Evolutionary conservation across 805 yeast species (phyloP).

Genomic region (Zygotorulaspora sp.): DNA sequence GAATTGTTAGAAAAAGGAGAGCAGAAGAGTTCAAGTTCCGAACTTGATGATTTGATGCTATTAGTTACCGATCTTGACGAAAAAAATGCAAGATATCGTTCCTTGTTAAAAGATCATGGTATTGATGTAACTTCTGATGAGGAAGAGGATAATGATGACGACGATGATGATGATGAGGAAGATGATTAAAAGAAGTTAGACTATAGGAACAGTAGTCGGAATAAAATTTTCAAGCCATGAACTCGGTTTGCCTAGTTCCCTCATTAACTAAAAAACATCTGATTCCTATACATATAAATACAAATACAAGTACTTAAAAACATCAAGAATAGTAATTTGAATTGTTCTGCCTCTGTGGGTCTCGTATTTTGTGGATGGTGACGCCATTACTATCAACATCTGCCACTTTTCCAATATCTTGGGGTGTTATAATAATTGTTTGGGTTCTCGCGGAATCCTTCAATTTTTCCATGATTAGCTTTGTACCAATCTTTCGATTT

Average conservation of each 20-base stretch:
- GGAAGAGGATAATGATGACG: slow-evolving; percentile 61
- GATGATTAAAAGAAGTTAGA: too few relatives aligned
- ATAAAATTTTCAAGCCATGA: too few relatives aligned
- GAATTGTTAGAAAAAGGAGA: slow-evolving; percentile 12
- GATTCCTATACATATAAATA: neutral
- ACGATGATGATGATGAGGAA: slow-evolving; percentile 44
- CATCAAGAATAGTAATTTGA: slow-evolving; percentile 18
- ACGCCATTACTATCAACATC: slow-evolving; percentile 60
- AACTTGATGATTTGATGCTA: slow-evolving; percentile 65
- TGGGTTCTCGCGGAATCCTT: slow-evolving; percentile 61
- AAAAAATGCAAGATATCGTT: slow-evolving; percentile 53
- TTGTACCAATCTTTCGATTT: slow-evolving; percentile 74
- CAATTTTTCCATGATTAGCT: slow-evolving; percentile 65
- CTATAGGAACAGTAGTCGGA: too few relatives aligned
- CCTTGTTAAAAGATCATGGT: slow-evolving; percentile 47
- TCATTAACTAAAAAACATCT: too few relatives aligned
- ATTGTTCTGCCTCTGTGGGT: slow-evolving; percentile 36
- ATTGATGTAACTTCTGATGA: slow-evolving; percentile 67
- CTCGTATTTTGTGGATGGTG: slow-evolving; percentile 56
- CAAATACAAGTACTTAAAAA: neutral
- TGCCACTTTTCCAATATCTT: slow-evolving; percentile 65
- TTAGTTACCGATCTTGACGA: slow-evolving; percentile 76
- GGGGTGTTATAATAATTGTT: slow-evolving; percentile 91
- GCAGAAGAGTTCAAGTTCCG: slow-evolving; percentile 16
- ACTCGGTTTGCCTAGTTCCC: too few relatives aligned